These are phyloP conservation scores for Pleurotus tuoliensis DNA, from an alignment of 768 basidiomycete species.

Conservation along the genomic window DNA sequence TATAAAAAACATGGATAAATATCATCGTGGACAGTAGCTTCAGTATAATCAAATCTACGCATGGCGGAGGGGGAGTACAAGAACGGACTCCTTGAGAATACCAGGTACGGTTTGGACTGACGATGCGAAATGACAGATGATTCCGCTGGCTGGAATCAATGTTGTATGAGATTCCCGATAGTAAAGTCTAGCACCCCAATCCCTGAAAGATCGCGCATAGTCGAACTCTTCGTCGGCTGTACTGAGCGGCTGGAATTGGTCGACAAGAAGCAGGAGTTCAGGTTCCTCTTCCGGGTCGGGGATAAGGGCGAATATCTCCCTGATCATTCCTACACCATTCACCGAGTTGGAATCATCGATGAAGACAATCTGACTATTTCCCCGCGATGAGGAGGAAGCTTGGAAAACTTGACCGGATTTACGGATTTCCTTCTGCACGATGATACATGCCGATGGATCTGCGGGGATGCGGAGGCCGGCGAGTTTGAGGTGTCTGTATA, in stretches of 20 bases:
- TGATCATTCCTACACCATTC: neutral
- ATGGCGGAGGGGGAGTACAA: no score
- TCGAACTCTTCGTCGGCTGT: neutral
- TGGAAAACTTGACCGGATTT: neutral
- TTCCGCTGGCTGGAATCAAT: no score
- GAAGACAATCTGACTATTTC: neutral
- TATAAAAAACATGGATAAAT: no score
- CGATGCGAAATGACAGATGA: no score
- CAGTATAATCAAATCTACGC: no score
- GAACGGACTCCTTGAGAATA: no score
- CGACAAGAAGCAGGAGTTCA: neutral
- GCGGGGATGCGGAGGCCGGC: neutral
- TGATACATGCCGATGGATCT: neutral
- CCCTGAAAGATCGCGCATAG: neutral
- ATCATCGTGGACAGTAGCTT: no score
- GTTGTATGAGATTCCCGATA: no score
- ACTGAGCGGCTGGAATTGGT: neutral
- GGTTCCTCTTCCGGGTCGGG: neutral
- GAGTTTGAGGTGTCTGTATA: neutral
- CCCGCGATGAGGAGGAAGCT: neutral
- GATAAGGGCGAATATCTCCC: neutral
- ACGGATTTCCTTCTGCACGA: neutral
- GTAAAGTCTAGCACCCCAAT: neutral
- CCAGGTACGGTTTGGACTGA: no score
- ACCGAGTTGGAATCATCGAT: neutral